phyloP scores from a whole-genome alignment of 495 filamentous ascomycete genomes.

The Pyrenopolyporus hunteri region DNA sequence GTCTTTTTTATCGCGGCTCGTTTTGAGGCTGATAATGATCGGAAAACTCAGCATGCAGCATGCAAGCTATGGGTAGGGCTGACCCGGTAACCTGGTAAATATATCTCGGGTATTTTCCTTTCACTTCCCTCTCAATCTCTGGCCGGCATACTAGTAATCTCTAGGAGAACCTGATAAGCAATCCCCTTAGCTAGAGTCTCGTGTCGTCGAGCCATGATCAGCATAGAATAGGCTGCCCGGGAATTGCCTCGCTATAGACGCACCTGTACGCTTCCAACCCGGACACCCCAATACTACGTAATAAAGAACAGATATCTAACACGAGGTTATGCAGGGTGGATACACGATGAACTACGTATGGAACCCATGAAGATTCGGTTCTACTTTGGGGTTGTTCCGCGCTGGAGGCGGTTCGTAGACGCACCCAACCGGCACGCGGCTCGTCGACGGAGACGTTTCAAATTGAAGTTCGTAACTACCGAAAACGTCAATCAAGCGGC shows the following conservation, averaged over 20 bases:
- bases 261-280: not conserved
- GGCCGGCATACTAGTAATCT: not conserved
- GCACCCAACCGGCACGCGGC: not conserved
- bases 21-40: constrained; percentile 22
- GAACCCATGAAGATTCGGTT: constrained; percentile 14
- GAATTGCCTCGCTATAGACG: not conserved
- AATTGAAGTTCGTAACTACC: constrained; percentile 5
- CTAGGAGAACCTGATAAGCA: not conserved
- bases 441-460: not conserved
- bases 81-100: constrained; percentile 30
- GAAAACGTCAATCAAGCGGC: too few relatives aligned
- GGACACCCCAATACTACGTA: constrained; percentile 19
- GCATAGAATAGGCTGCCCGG: not conserved
- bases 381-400: constrained; percentile 11
- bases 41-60: constrained; percentile 9
- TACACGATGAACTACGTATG: constrained; percentile 1
- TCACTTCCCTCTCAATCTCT: not conserved
- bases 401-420: constrained; percentile 7
- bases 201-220: not conserved
- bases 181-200: not conserved
- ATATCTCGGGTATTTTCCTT: not conserved
- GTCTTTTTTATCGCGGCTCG: constrained; percentile 5
- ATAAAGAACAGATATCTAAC: constrained; percentile 17
- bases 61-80: constrained; percentile 18
- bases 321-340: constrained; percentile 27